phyloP scores from a whole-genome alignment of 345 rosid species.

The Linum trigynum region DNA sequence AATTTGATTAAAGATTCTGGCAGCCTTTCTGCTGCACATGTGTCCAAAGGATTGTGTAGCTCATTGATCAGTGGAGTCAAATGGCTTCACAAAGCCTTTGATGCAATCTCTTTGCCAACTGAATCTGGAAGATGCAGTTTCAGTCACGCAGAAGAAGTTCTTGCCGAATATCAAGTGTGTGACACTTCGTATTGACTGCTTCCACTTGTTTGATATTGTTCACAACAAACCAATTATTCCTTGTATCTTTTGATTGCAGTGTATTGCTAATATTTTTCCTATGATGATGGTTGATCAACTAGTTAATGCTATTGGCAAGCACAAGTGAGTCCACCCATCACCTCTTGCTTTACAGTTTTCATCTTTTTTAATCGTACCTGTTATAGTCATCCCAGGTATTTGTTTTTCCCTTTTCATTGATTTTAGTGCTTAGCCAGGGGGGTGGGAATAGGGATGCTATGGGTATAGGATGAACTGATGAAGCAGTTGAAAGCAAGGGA shows the following conservation, averaged over 20 bases:
- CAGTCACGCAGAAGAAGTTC: conserved; percentile 46
- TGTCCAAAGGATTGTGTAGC: conserved; percentile 25
- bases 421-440: background rate
- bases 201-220: conserved; percentile 3
- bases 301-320: conserved; percentile 28
- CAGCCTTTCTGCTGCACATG: conserved; percentile 17
- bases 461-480: background rate
- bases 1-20: conserved; percentile 33
- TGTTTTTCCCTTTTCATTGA: background rate
- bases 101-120: conserved; percentile 24
- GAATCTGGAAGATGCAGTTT: conserved; percentile 32
- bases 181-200: conserved; percentile 4
- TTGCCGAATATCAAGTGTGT: conserved; percentile 41
- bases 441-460: background rate
- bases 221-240: conserved; percentile 3
- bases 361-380: background rate
- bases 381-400: background rate
- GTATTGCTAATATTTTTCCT: conserved; percentile 29
- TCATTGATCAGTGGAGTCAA: conserved; percentile 31
- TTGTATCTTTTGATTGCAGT: conserved; percentile 29
- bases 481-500: background rate
- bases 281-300: conserved; percentile 31
- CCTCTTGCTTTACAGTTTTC: background rate
- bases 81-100: conserved; percentile 50
- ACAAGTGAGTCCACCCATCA: conserved; percentile 35